Conservation (phyloP, 345 rosid species). For the Eucalyptus curtisii region DNA sequence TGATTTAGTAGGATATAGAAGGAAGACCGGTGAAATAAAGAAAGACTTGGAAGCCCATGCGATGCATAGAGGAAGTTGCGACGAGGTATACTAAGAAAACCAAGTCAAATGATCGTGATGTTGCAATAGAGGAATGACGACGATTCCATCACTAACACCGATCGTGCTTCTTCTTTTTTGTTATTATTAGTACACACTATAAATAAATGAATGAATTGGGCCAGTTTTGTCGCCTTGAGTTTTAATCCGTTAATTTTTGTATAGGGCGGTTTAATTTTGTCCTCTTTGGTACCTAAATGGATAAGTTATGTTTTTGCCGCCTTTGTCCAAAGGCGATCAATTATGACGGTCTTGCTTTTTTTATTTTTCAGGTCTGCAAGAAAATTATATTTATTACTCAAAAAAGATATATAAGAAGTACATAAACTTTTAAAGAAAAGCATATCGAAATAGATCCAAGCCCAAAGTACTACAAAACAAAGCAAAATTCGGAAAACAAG, state of each 20-base stretch:
- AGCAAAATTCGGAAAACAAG: too few relatives aligned
- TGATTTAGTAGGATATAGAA: not conserved
- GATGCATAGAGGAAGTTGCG: not conserved
- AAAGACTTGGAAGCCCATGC: not conserved
- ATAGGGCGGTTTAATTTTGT: not conserved
- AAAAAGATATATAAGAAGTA: too few relatives aligned
- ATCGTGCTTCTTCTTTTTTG: not conserved
- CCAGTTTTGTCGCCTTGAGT: not conserved
- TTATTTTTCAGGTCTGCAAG: too few relatives aligned
- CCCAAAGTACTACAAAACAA: too few relatives aligned
- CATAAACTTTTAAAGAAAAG: too few relatives aligned
- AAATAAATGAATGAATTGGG: not conserved
- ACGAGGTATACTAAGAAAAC: not conserved
- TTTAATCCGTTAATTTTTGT: not conserved
- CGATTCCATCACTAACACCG: not conserved
- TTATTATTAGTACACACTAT: not conserved
- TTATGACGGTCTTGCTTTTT: not conserved
- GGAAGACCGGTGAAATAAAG: not conserved
- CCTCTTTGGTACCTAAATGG: not conserved
- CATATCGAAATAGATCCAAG: too few relatives aligned
- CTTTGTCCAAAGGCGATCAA: not conserved
- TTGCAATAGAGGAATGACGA: not conserved
- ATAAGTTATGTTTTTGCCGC: not conserved
- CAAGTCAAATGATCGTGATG: not conserved
- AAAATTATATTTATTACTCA: too few relatives aligned